Evolutionary conservation across 2,329 filamentous ascomycete species (phyloP), one percentile per base, ranked within the genome.

Genomic region (Coleophoma eucalyptorum): DNA sequence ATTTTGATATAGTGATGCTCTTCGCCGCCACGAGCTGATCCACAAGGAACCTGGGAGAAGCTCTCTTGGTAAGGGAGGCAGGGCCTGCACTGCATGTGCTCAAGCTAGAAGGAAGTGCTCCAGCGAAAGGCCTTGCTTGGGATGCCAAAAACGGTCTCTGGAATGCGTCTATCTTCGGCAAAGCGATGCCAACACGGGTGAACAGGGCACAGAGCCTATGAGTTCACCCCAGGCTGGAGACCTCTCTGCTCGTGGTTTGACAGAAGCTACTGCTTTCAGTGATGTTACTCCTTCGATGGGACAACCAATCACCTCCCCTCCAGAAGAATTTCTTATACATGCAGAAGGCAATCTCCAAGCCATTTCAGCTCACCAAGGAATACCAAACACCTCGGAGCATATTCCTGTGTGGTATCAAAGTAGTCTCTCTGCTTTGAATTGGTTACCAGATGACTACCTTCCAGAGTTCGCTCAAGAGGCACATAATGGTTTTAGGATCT

Each of bases 391-490:
- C 26, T 26, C 26, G 10, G 26, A 26, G 26, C 26, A 26, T 26
- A 26, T 26, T 26, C 26, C 26, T 26, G 26, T 26, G 10, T 61
- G 56, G 58, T 56, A 52, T 37, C 48, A 55, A 38, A 53, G 52
- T 26, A 55, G 46, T 42, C 52, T 52, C 31, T 58, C 58, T 10
- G 60, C 60, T 15, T 57, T 62, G 20, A 60, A 61, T 48, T 62
- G 59, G 60, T 45, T 62, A 5, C 56, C 60, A 33, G 58, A 60
- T 26, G 43, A 60, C 40, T 62, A 59, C 56, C 55, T 45, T 5
- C 56, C 59, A 1, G 53, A 60, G 26, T 26, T 26, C 10, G 26
- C 26, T 26, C 26, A 26, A 26, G 26, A 26, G 26, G 26, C 26
- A 6, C 26, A 26, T 26, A 26, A 26, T 26, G 26, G 26, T 2